phyloP scores from a whole-genome alignment of 805 yeast genomes.

The Candida nemodendra region DNA sequence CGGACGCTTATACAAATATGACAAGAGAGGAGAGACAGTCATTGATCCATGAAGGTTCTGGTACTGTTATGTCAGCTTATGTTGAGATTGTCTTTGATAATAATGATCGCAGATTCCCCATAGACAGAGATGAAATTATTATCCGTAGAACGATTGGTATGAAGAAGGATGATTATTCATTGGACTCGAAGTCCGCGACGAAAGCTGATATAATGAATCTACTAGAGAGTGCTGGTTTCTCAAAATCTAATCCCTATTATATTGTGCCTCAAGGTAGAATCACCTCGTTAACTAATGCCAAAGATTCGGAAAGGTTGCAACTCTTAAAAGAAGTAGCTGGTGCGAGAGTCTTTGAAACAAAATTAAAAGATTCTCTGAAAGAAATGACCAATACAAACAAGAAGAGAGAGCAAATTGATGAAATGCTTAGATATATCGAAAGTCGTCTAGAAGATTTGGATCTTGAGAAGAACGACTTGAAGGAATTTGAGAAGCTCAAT shows the following conservation, averaged over 20 bases:
- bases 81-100: slow-evolving; percentile 91
- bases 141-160: slow-evolving; percentile 90
- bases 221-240: slow-evolving; percentile 89
- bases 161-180: slow-evolving; percentile 85
- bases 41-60: slow-evolving; percentile 85
- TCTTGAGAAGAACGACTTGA: slow-evolving; percentile 74
- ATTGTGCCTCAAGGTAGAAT: slow-evolving; percentile 97
- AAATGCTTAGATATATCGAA: slow-evolving; percentile 66
- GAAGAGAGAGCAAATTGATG: slow-evolving; percentile 71
- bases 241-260: slow-evolving; percentile 86
- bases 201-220: slow-evolving; percentile 77
- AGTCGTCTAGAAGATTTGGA: slow-evolving; percentile 75
- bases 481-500: slow-evolving; percentile 65
- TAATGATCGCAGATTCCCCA: slow-evolving; percentile 69
- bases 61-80: slow-evolving; percentile 86
- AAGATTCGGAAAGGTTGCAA: slow-evolving; percentile 75
- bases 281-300: slow-evolving; percentile 83
- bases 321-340: slow-evolving; percentile 92
- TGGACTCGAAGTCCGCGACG: slow-evolving; percentile 77
- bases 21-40: slow-evolving; percentile 83
- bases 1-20: slow-evolving; percentile 86
- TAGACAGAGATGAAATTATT: slow-evolving; percentile 63
- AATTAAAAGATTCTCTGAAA: slow-evolving; percentile 71
- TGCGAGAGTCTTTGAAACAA: slow-evolving; percentile 83
- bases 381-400: slow-evolving; percentile 74